Evolutionary conservation across 2,329 filamentous ascomycete species (phyloP).

Genomic region (Exophiala dermatitidis): DNA sequence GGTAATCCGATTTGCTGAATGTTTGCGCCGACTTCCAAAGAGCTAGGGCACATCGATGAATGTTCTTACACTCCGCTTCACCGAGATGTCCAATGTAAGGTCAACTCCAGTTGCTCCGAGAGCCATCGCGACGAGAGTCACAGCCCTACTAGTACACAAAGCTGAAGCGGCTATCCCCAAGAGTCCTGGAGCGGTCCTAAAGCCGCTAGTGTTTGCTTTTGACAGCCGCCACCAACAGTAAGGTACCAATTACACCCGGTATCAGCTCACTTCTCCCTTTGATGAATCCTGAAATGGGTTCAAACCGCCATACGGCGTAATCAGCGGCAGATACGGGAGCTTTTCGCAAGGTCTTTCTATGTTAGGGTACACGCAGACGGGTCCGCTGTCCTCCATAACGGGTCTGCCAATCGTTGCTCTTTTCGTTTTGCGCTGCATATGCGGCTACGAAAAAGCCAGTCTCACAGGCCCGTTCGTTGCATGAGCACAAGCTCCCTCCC

Average conservation of each 20-base stretch:
- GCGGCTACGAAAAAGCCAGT: conserved; percentile 7
- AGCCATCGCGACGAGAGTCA: not conserved
- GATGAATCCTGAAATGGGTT: not conserved
- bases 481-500: not conserved
- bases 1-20: not conserved
- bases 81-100: not conserved
- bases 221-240: conserved; percentile 6
- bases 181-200: not conserved
- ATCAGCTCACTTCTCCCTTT: not conserved
- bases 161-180: not conserved
- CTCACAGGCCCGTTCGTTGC: not conserved
- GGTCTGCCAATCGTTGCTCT: conserved; percentile 13
- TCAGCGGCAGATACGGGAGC: not conserved
- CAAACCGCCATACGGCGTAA: not conserved
- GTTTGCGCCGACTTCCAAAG: not conserved
- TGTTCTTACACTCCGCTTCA: not conserved
- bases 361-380: conserved; percentile 4
- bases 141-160: not conserved
- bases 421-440: conserved; percentile 10
- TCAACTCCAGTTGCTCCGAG: not conserved
- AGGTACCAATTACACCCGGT: not conserved
- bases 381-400: conserved; percentile 15
- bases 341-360: conserved; percentile 2
- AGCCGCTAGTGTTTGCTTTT: conserved; percentile 7
- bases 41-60: not conserved